phyloP scores from a whole-genome alignment of 2,329 filamentous ascomycete species.

The Aspergillus viridinutans region DNA sequence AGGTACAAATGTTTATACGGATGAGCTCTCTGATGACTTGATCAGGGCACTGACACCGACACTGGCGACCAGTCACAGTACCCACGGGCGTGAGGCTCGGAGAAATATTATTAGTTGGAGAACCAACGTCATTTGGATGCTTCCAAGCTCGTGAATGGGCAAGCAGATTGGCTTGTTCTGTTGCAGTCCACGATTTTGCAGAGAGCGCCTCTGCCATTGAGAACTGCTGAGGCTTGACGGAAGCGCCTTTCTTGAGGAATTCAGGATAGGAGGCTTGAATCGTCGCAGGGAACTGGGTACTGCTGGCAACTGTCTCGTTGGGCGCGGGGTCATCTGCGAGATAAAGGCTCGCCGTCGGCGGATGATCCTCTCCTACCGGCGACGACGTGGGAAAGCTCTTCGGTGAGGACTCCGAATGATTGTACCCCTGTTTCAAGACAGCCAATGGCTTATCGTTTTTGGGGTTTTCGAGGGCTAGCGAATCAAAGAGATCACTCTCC shows the following conservation, averaged over 20 bases:
- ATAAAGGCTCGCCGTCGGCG: neutral
- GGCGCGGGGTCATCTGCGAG: neutral
- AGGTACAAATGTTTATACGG: constrained; percentile 14
- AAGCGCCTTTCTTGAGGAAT: constrained; percentile 2
- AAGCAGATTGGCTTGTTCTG: neutral
- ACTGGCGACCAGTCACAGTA: neutral
- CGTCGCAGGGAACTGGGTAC: neutral
- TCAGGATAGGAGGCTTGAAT: constrained; percentile 1
- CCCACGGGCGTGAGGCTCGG: neutral
- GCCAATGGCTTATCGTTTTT: constrained; percentile 1
- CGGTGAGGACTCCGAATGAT: neutral
- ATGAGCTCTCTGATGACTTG: constrained; percentile 22
- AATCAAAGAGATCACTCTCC: constrained; percentile 10
- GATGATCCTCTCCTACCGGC: neutral
- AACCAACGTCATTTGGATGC: constrained; percentile 1
- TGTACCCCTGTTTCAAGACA: neutral
- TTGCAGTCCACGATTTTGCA: neutral
- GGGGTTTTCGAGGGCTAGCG: constrained; percentile 5
- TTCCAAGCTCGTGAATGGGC: constrained; percentile 1
- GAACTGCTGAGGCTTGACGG: constrained; percentile 8
- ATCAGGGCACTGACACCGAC: constrained; percentile 23
- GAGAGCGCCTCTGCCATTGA: neutral
- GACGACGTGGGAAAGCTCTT: constrained; percentile 1
- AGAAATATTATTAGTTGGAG: constrained; percentile 2
- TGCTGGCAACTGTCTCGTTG: neutral